Base-by-base conservation (phyloP, 495 filamentous ascomycete species). In the Penicillium pancosmium region DNA sequence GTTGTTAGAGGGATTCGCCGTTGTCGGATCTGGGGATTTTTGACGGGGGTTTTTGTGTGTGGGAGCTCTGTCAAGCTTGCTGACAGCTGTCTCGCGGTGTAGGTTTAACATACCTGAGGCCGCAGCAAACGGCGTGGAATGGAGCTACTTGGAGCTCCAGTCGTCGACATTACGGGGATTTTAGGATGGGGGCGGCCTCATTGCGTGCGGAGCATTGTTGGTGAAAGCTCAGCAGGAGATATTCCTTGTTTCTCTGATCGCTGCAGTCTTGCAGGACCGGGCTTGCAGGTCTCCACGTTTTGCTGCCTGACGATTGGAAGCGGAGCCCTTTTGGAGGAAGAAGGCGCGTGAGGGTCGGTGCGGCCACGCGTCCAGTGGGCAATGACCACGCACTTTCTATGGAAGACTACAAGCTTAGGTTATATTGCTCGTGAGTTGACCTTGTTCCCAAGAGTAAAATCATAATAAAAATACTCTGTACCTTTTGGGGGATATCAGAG, bases 81-180 rank as follows among this genome's bases (percentile, higher is more conserved):
- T 23, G 23, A 23, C 27, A 31, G 27, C 27, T 31, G 2, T 31
- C 27, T 7, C 8, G 27, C 27, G 27, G 50, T 34, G 44, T 54
- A 25, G 38, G 50, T 36, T 27, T 12, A 48, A 52, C 69, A 65
- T 68, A 73, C 74, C 54, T 74, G 72, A 18, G 77, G 73, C 52
- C 78, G 78, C 59, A 72, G 59, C 48, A 65, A 72, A 51, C 73
- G 74, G 55, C 71, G 73, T 25, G 46, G 23, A 27, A 25, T 48
- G 65, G 73, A 74, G 65, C 67, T 74, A 66, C 58, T 72, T 15
- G 75, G 67, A 61, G 65, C 67, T 65, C 61, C 72, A 53, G 68
- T 66, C 55, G 63, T 57, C 61, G 68, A 56, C 67, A 72, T 74
- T 35, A 47, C 65, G 48, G 51, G 47, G 58, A 62, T 72, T 55